These are phyloP conservation scores for Rhododendron henanense DNA, from an alignment of 148 eudicot genomes.

Conservation along the genomic window DNA sequence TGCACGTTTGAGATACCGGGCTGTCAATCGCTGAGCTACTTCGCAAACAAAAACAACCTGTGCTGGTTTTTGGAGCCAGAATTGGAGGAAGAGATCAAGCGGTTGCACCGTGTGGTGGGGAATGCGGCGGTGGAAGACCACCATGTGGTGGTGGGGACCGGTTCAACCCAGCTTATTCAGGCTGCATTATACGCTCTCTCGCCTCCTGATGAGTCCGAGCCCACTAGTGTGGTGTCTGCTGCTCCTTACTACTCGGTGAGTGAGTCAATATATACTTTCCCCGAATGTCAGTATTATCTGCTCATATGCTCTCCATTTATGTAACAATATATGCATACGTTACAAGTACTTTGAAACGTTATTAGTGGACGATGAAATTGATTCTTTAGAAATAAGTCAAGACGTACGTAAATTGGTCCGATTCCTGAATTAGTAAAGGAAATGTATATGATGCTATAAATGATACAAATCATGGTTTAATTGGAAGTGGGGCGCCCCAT, in stretches of 20 bases:
- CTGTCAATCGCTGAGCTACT: conserved; percentile 56
- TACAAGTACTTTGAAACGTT: background rate
- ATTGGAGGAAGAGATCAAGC: conserved; percentile 41
- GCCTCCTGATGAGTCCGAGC: conserved; percentile 17
- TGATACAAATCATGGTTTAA: too few species aligned
- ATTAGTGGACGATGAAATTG: background rate
- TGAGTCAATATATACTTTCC: background rate
- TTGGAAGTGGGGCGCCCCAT: too few species aligned
- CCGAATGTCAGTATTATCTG: too few species aligned
- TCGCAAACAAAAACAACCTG: conserved; percentile 23
- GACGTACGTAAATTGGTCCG: too few species aligned
- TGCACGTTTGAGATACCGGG: conserved; percentile 41
- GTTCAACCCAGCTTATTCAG: conserved; percentile 59
- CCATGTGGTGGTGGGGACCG: conserved; percentile 57
- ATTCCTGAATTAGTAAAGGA: too few species aligned
- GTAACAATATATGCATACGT: too few species aligned
- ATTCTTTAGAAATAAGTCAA: too few species aligned
- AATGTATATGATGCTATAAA: too few species aligned
- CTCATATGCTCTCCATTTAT: background rate
- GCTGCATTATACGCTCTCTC: conserved; percentile 52
- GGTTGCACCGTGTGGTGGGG: conserved; percentile 43
- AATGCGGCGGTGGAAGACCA: conserved; percentile 44
- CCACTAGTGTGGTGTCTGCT: conserved; percentile 46
- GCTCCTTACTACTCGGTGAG: conserved; percentile 71
- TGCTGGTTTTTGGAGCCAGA: conserved; percentile 60